These are phyloP conservation scores for Phlyctochytrium arcticum DNA, from an alignment of 192 early-diverging fungal genomes.

Conservation along the genomic window DNA sequence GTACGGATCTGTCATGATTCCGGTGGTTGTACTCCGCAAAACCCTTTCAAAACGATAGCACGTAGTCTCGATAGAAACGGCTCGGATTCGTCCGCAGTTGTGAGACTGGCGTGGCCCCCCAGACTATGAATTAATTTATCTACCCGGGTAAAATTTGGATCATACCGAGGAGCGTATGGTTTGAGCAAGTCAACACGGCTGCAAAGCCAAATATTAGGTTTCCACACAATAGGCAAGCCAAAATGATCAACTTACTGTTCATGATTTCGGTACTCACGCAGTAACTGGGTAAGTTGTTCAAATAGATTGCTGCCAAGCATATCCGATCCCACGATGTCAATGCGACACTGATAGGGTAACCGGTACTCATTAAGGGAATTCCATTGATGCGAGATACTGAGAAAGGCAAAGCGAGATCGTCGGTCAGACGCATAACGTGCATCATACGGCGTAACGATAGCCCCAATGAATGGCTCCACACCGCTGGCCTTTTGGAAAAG, in stretches of 20 bases:
- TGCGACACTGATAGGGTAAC: conserved; percentile 51
- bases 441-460: conserved; percentile 83
- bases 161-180: conserved; percentile 30
- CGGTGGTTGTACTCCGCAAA: conserved; percentile 5
- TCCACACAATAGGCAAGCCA: neutral
- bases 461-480: conserved; percentile 84
- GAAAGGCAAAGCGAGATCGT: conserved; percentile 55
- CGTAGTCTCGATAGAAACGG: conserved; percentile 10
- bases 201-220: conserved; percentile 1
- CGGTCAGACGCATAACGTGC: conserved; percentile 40
- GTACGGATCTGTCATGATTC: no score
- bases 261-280: conserved; percentile 58
- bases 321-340: conserved; percentile 43
- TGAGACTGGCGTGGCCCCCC: conserved; percentile 5
- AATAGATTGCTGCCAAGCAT: conserved; percentile 47
- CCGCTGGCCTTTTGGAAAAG: conserved; percentile 64
- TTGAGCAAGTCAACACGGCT: conserved; percentile 58
- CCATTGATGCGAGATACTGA: conserved; percentile 53
- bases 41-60: conserved; percentile 12
- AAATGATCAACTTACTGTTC: conserved; percentile 42
- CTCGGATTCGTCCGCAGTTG: neutral
- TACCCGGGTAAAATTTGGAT: conserved; percentile 46
- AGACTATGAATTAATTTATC: conserved; percentile 56
- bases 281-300: conserved; percentile 48
- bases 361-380: conserved; percentile 51